phyloP scores from a whole-genome alignment of 441 rosid genomes.

The Eutrema salsugineum region DNA sequence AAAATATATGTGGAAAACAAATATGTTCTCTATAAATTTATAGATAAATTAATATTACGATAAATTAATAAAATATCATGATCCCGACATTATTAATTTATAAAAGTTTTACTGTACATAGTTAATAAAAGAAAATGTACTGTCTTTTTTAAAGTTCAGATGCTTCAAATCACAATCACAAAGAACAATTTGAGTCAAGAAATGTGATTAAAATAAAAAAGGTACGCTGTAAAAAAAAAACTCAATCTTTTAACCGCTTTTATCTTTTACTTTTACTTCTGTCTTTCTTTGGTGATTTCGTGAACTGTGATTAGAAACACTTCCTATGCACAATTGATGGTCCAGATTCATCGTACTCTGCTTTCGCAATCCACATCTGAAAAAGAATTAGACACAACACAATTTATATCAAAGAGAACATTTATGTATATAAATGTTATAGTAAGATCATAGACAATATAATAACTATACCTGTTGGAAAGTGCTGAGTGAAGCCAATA shows the following conservation, averaged over 20 bases:
- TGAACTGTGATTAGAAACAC: conserved; percentile 50
- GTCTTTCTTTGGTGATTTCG: background rate
- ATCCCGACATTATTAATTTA: too few relatives aligned
- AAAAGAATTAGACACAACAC: background rate
- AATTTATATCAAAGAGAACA: background rate
- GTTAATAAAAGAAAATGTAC: background rate
- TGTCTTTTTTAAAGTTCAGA: background rate
- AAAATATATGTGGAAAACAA: too few relatives aligned
- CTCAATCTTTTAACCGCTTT: background rate
- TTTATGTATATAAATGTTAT: background rate
- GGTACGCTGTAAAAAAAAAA: background rate
- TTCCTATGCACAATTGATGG: conserved; percentile 88
- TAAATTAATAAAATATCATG: too few relatives aligned
- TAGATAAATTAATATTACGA: too few relatives aligned
- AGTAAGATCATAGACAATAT: background rate
- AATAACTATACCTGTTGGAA: conserved; percentile 49
- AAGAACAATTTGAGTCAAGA: too few relatives aligned
- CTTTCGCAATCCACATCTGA: conserved; percentile 94
- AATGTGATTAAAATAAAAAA: too few relatives aligned
- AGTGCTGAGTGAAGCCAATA: conserved; percentile 61
- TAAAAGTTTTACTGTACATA: too few relatives aligned
- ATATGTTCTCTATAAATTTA: too few relatives aligned
- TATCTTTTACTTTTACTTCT: background rate
- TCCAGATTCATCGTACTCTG: conserved; percentile 79
- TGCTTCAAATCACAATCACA: background rate